These are phyloP conservation scores for Blumeria hordei DNA, from an alignment of 2,329 filamentous ascomycete species.

Conservation along the genomic window DNA sequence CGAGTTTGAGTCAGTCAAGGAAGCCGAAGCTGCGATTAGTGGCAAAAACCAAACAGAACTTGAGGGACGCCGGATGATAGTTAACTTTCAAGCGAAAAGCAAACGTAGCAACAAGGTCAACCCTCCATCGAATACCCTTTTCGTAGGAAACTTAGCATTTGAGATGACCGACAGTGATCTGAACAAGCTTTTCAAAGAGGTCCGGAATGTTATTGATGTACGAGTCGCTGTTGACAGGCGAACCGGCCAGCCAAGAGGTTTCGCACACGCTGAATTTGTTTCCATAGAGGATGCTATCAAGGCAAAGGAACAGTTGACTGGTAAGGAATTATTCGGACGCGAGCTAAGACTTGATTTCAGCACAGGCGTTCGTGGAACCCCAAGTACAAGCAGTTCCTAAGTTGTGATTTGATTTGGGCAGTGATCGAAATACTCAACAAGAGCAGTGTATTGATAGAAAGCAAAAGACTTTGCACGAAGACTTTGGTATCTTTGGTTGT, in stretches of 20 bases:
- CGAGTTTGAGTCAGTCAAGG: constrained; percentile 27
- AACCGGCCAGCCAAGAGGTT: constrained; percentile 61
- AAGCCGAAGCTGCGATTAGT: constrained; percentile 30
- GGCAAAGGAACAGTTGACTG: constrained; percentile 30
- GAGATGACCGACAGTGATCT: constrained; percentile 68
- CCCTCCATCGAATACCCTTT: constrained; percentile 40
- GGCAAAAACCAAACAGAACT: constrained; percentile 33
- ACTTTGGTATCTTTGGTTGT: too few relatives aligned
- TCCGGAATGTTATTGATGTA: constrained; percentile 49
- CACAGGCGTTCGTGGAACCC: constrained; percentile 3
- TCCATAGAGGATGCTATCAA: constrained; percentile 38
- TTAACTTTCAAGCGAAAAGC: constrained; percentile 25
- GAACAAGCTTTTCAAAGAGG: constrained; percentile 47
- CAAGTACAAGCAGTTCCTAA: not conserved
- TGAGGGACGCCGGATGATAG: constrained; percentile 37
- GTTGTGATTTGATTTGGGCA: not conserved
- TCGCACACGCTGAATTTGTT: constrained; percentile 61
- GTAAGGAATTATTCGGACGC: constrained; percentile 39
- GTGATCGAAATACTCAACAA: too few relatives aligned
- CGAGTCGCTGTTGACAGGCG: constrained; percentile 62
- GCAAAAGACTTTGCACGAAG: too few relatives aligned
- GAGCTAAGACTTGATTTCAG: constrained; percentile 39
- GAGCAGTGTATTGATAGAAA: not conserved
- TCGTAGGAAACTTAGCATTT: constrained; percentile 68
- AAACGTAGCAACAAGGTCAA: constrained; percentile 11